A percentile compares a stretch with the other conserved stretches of the same genome.
phyloP scores from a whole-genome alignment of 1,139 yeast species.

The Candida sanyaensis region DNA sequence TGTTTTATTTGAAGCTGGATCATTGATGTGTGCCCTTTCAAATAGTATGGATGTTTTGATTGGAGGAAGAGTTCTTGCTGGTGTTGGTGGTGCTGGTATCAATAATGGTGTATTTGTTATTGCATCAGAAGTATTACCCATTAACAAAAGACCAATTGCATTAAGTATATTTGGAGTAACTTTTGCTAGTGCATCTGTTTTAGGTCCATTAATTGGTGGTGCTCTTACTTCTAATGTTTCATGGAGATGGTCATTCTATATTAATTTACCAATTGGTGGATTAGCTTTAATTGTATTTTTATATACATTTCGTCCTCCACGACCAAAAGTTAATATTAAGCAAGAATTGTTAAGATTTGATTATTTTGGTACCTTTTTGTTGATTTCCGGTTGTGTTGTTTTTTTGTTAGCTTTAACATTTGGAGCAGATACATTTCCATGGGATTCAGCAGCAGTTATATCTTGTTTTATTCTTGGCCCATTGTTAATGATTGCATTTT shows the following conservation, averaged over 20 bases:
- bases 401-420: slow-evolving; percentile 42
- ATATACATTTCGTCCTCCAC: slow-evolving; percentile 36
- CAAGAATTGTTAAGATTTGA: slow-evolving; percentile 47
- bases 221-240: slow-evolving; percentile 42
- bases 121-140: slow-evolving; percentile 30
- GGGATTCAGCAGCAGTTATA: slow-evolving; percentile 54
- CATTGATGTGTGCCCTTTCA: slow-evolving; percentile 40
- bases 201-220: slow-evolving; percentile 61
- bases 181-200: slow-evolving; percentile 46
- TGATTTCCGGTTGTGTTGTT: slow-evolving; percentile 43
- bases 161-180: slow-evolving; percentile 45
- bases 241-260: slow-evolving; percentile 83
- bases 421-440: slow-evolving; percentile 50
- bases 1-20: slow-evolving; percentile 37
- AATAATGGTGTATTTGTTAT: slow-evolving; percentile 29
- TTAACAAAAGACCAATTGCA: slow-evolving; percentile 27
- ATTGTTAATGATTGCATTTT: slow-evolving; percentile 18
- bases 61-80: slow-evolving; percentile 40
- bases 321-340: slow-evolving; percentile 20
- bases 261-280: slow-evolving; percentile 46
- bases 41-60: slow-evolving; percentile 35
- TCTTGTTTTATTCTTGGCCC: slow-evolving; percentile 49
- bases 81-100: slow-evolving; percentile 37
- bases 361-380: slow-evolving; percentile 47
- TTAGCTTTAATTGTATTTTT: slow-evolving; percentile 27